Percentiles rank a stretch among this genome's conserved stretches.
Conservation (phyloP, 345 rosid species). For the Psidium guajava region DNA sequence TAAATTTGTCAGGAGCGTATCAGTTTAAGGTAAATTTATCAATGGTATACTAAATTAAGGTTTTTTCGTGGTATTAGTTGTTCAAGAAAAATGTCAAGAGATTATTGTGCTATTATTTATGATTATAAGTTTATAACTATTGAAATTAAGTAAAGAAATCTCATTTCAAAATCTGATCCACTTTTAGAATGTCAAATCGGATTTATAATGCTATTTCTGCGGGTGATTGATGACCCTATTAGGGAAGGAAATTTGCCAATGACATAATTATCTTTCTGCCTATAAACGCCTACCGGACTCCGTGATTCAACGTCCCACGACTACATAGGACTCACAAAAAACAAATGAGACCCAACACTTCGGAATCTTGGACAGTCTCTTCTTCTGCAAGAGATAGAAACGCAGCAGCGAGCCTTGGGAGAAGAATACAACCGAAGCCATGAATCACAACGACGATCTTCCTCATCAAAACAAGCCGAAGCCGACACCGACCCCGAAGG, state of each 20-base stretch:
- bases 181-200: neutral
- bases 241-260: neutral
- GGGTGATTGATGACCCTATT: neutral
- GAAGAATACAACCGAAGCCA: neutral
- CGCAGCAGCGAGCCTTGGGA: neutral
- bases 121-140: neutral
- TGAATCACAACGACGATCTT: neutral
- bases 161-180: neutral
- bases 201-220: neutral
- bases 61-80: no score
- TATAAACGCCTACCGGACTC: neutral
- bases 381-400: neutral
- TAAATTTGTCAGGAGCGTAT: no score
- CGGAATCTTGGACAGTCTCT: neutral
- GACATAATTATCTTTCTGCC: neutral
- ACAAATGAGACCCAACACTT: neutral
- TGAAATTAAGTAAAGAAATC: neutral
- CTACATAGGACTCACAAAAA: neutral
- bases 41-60: no score
- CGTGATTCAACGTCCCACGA: neutral
- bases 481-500: slow-evolving; percentile 20
- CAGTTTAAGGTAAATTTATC: no score
- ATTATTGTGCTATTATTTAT: neutral
- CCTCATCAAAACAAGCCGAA: neutral
- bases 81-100: neutral